Conservation (phyloP, 176 grass and related monocot genomes). For the Avena atlantica region DNA sequence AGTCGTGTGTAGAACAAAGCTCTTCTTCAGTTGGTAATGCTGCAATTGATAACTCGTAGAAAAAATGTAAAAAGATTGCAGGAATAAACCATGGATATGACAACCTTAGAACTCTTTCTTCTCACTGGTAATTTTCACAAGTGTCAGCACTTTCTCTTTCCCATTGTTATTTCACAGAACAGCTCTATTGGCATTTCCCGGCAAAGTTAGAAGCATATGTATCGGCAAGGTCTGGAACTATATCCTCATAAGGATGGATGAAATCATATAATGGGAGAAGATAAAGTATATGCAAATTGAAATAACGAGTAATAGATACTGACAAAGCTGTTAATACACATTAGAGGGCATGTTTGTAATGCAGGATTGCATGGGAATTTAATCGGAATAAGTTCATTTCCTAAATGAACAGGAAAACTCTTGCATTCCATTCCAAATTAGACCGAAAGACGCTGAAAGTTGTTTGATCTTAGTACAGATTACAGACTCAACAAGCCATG, state of each 20-base stretch:
- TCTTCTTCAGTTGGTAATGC: constrained; percentile 1
- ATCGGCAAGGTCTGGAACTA: constrained; percentile 17
- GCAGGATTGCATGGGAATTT: not conserved
- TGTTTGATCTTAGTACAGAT: not conserved
- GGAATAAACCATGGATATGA: not conserved
- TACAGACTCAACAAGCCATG: not conserved
- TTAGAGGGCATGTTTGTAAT: not conserved
- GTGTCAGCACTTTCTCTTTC: not conserved
- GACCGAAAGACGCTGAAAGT: not conserved
- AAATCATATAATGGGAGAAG: constrained; percentile 7
- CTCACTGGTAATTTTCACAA: not conserved
- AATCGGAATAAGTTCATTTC: not conserved
- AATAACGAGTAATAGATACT: not conserved
- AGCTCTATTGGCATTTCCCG: not conserved
- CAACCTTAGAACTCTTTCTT: not conserved
- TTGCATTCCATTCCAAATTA: not conserved
- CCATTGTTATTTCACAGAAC: not conserved
- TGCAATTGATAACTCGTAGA: not conserved
- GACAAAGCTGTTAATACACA: constrained; percentile 2
- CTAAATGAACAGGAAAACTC: not conserved
- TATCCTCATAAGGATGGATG: constrained; percentile 22
- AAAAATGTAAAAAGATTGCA: not conserved
- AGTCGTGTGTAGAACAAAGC: not conserved
- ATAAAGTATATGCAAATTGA: not conserved
- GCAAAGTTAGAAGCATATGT: constrained; percentile 17